Evolutionary conservation across 495 filamentous ascomycete species (phyloP).

Genomic region (Neurospora hispaniola): DNA sequence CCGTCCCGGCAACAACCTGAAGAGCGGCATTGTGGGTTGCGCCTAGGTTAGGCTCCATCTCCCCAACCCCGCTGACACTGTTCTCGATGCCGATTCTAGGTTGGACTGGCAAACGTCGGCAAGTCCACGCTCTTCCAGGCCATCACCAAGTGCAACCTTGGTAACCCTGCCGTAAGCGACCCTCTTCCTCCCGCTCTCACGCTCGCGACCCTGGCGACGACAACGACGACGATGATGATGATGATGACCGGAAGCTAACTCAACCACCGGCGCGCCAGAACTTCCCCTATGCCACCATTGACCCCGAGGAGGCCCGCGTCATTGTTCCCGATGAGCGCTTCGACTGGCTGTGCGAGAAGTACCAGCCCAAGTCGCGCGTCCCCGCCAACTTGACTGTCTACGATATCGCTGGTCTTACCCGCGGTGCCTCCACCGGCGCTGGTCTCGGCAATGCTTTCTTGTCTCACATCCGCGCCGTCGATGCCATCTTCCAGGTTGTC

Average conservation of each 20-base stretch:
- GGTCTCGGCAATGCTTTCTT: conserved; percentile 97
- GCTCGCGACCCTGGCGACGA: conserved; percentile 4
- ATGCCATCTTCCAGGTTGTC: conserved; percentile 99
- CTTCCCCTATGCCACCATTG: conserved; percentile 98
- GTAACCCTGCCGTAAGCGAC: conserved; percentile 79
- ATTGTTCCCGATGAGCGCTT: conserved; percentile 94
- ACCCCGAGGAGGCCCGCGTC: conserved; percentile 96
- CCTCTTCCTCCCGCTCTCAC: not conserved
- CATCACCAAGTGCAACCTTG: conserved; percentile 93
- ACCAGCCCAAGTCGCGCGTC: conserved; percentile 91
- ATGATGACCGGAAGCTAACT: conserved; percentile 16
- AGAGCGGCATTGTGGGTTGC: conserved; percentile 94
- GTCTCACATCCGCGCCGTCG: conserved; percentile 97
- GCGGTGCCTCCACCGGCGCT: conserved; percentile 92
- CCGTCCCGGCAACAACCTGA: conserved; percentile 94
- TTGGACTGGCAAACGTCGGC: conserved; percentile 97
- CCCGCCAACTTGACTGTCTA: conserved; percentile 98
- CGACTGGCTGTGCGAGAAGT: conserved; percentile 91
- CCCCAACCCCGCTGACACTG: conserved; percentile 16
- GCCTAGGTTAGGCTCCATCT: conserved; percentile 9
- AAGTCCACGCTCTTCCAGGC: conserved; percentile 99
- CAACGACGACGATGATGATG: not conserved
- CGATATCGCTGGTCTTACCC: conserved; percentile 96
- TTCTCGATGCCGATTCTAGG: conserved; percentile 41
- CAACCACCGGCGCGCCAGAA: conserved; percentile 43